Conservation (phyloP, 208 protist genomes). For the Trypanosoma scelopori region DNA sequence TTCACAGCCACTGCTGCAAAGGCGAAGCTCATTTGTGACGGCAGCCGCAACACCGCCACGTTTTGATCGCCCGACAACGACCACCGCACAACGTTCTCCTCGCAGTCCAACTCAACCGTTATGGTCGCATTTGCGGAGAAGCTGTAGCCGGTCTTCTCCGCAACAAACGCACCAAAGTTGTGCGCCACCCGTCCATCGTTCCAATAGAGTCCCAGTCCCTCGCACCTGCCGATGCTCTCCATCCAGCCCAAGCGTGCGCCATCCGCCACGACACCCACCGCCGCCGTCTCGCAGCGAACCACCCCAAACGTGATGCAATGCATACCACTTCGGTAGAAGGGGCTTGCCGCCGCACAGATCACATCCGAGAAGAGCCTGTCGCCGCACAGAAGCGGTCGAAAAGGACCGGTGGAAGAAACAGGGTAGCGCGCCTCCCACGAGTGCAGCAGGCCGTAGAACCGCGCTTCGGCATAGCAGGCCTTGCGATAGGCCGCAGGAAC, state of each 20-base stretch:
- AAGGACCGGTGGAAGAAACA: conserved; percentile 26
- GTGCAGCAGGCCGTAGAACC: conserved; percentile 53
- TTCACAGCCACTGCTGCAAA: conserved; percentile 48
- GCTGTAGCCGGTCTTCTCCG: conserved; percentile 37
- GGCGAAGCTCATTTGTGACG: conserved; percentile 36
- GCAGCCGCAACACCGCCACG: conserved; percentile 59
- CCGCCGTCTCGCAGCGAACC: conserved; percentile 47
- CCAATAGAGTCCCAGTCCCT: conserved; percentile 60
- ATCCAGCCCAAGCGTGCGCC: conserved; percentile 1
- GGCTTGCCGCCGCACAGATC: conserved; percentile 48
- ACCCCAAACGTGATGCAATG: conserved; percentile 58
- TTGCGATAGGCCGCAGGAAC: conserved; percentile 44
- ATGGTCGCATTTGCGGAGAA: conserved; percentile 37
- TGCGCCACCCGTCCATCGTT: conserved; percentile 57
- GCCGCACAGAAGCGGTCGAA: conserved; percentile 35
- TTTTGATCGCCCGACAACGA: conserved; percentile 41
- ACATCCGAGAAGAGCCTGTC: conserved; percentile 43
- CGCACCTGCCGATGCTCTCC: conserved; percentile 10
- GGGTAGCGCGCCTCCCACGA: conserved; percentile 40
- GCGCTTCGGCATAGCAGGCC: conserved; percentile 41
- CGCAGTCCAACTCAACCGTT: conserved; percentile 51
- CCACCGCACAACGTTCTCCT: conserved; percentile 57
- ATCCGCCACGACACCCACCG: conserved; percentile 43
- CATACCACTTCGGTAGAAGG: conserved; percentile 34
- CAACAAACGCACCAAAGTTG: conserved; percentile 35